A percentile compares a stretch with the other conserved stretches of the same genome.
phyloP scores from a whole-genome alignment of 305 asterid species.

The Fraxinus latifolia region DNA sequence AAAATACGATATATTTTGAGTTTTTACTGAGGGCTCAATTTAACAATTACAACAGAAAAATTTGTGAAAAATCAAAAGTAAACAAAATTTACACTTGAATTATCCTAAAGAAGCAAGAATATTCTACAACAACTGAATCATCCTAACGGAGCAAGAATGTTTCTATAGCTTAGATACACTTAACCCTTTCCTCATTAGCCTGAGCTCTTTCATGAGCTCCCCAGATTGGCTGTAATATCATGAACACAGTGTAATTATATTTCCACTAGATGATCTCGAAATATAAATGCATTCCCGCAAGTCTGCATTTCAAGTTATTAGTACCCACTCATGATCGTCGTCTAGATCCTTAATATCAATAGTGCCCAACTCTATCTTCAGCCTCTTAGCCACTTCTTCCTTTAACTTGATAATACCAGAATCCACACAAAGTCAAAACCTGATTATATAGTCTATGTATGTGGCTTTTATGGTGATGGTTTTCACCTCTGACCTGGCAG shows the following conservation, averaged over 20 bases:
- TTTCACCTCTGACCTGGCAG: constrained; percentile 53
- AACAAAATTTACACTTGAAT: background rate
- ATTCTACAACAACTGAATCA: constrained; percentile 24
- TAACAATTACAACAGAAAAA: background rate
- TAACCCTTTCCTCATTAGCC: constrained; percentile 44
- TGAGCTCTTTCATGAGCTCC: constrained; percentile 89
- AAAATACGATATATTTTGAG: background rate
- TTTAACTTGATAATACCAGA: constrained; percentile 49
- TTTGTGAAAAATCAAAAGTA: background rate
- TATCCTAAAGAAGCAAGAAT: background rate
- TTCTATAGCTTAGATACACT: constrained; percentile 37
- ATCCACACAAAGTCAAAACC: constrained; percentile 60
- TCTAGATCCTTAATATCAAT: constrained; percentile 77
- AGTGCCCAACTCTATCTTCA: constrained; percentile 64
- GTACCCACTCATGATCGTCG: constrained; percentile 85
- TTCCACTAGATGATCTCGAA: constrained; percentile 50
- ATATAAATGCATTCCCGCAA: constrained; percentile 66
- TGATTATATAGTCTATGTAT: constrained; percentile 64
- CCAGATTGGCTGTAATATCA: constrained; percentile 56
- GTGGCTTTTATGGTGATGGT: constrained; percentile 81
- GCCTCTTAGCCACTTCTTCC: constrained; percentile 79
- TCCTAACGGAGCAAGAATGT: constrained; percentile 48
- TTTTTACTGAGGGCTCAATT: background rate
- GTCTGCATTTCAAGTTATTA: constrained; percentile 66
- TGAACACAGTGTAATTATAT: constrained; percentile 54